Base-by-base conservation (phyloP, 1,139 yeast genomes). In the Pichia sp. region DNA sequence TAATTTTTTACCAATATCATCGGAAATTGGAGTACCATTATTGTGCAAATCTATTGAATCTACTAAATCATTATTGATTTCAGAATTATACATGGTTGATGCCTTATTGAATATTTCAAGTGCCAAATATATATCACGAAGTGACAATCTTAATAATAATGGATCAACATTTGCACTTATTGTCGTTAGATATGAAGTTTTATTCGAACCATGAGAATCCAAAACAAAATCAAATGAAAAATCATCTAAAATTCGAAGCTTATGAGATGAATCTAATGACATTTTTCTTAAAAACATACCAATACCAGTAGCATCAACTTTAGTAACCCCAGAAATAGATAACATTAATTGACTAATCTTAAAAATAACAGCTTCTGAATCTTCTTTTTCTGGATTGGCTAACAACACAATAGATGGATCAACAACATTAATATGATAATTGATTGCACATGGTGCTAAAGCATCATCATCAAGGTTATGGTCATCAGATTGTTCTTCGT, bases 351-450 rank as follows among this genome's bases (percentile, higher is more conserved):
- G 96, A 44, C 83, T 94, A 15, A 88, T 79, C 52, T 86, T 85
- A 62, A 91, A 83, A 1, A 91, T 96, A 46, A 91, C 73, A 0
- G 98, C 98, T 53, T 89, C 95, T 0, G 95, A 78, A 48, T 80
- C 74, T 2, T 62, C 57, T 11, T 70, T 66, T 2, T 82, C 70
- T 1, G 96, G 86, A 57, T 89, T 87, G 0, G 96, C 95, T 38
- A 93, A 65, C 29, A 93, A 62, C 28, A 86, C 77, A 15, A 91
- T 69, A 0, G 95, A 84, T 0, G 93, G 82, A 44, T 86, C 80
- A n/a, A 78, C 76, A 36, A 91, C 64, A 54, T 84, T 86, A 18
- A 89, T 59, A 1, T 88, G 75, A 56, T 76, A 79, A 3, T 45
- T 37, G 2, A 40, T 23, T 29, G 29, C 28, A 13, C 32, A 16